phyloP scores from a whole-genome alignment of 768 basidiomycete species.

The Phanerochaete carnosa region DNA sequence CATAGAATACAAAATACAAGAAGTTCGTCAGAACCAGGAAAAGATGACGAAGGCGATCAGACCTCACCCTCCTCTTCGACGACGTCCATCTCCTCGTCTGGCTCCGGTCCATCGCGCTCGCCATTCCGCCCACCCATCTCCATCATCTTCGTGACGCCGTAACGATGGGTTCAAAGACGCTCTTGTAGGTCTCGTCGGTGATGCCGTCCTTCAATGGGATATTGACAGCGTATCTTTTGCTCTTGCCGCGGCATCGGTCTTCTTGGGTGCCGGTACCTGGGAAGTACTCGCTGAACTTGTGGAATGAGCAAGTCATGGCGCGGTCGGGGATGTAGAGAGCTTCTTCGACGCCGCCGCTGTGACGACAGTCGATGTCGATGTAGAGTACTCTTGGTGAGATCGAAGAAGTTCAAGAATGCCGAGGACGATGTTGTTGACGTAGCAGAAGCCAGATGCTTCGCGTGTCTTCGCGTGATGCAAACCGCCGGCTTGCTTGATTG shows the following conservation, averaged over 20 bases:
- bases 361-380: conserved; percentile 97
- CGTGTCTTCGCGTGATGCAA: conserved; percentile 99
- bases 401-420: conserved; percentile 92
- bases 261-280: conserved; percentile 86
- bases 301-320: conserved; percentile 96
- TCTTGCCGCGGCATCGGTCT: conserved; percentile 79
- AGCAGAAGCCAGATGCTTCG: conserved; percentile 98
- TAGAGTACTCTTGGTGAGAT: conserved; percentile 79
- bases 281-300: conserved; percentile 96
- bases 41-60: conserved; percentile 1
- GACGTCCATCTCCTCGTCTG: conserved; percentile 15
- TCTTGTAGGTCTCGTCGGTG: conserved; percentile 81
- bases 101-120: conserved; percentile 8
- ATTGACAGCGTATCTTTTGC: conserved; percentile 88
- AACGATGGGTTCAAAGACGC: conserved; percentile 92
- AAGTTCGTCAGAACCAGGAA: conserved; percentile 3
- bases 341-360: conserved; percentile 98
- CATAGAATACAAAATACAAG: conserved; percentile 8
- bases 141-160: conserved; percentile 28
- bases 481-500: conserved; percentile 97
- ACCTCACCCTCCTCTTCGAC: conserved; percentile 20
- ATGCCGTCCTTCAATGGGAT: conserved; percentile 94
- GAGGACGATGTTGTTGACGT: conserved; percentile 97
- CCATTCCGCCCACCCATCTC: conserved; percentile 13
- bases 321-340: conserved; percentile 97